Conservation (phyloP, 164 flowering plant species). For the Euptelea pleiosperma region DNA sequence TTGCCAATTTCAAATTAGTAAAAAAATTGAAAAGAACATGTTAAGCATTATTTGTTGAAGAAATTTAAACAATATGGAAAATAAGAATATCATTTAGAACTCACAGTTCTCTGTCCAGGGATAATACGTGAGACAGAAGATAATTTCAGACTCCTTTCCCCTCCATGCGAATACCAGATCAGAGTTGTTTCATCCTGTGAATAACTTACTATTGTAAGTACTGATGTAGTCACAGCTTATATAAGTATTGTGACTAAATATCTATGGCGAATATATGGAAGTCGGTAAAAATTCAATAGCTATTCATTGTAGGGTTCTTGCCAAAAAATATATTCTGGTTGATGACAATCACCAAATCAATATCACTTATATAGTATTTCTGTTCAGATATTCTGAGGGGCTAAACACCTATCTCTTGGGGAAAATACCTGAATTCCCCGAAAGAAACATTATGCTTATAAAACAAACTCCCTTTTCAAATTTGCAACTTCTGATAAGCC, state of each 20-base stretch:
- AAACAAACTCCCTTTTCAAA: no score
- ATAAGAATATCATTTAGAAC: slow-evolving; percentile 6
- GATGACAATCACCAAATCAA: no score
- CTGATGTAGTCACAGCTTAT: background rate
- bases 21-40: background rate
- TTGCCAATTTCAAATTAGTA: background rate
- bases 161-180: slow-evolving; percentile 43
- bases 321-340: no score
- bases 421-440: no score
- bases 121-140: slow-evolving; percentile 35
- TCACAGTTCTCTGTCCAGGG: slow-evolving; percentile 57
- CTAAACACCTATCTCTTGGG: no score
- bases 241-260: background rate
- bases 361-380: no score
- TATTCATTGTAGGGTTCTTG: no score
- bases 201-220: background rate
- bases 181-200: slow-evolving; percentile 41
- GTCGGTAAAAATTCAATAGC: no score
- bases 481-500: no score
- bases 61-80: background rate
- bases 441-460: no score
- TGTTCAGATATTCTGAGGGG: no score
- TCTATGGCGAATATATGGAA: background rate
- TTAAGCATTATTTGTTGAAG: background rate
- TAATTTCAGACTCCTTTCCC: slow-evolving; percentile 41